phyloP scores from a whole-genome alignment of 345 rosid genomes.

The Populus euphratica region DNA sequence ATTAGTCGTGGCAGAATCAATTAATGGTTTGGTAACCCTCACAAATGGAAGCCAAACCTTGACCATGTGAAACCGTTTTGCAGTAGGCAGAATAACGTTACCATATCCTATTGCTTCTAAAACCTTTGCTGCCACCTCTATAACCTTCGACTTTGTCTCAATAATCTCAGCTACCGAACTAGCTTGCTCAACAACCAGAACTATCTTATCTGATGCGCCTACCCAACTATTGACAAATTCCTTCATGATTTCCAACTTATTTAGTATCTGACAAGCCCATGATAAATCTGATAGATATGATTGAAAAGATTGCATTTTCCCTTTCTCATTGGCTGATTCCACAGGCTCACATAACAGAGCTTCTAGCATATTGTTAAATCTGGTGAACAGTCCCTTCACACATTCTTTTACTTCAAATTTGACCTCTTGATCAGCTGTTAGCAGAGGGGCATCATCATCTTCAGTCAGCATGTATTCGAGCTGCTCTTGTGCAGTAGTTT shows the following conservation, averaged over 20 bases:
- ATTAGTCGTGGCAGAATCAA: conserved; percentile 38
- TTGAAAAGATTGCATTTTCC: conserved; percentile 34
- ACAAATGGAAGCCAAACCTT: conserved; percentile 90
- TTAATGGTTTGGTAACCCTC: conserved; percentile 55
- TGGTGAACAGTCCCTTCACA: conserved; percentile 41
- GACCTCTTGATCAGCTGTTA: conserved; percentile 52
- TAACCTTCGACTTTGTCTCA: conserved; percentile 48
- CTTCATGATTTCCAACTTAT: conserved; percentile 69
- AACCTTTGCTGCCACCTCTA: conserved; percentile 71
- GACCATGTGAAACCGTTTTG: conserved; percentile 58
- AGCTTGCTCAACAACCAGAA: conserved; percentile 37
- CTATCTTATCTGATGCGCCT: conserved; percentile 66
- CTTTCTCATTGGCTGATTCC: conserved; percentile 29
- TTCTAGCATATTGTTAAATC: conserved; percentile 53
- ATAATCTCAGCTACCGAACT: conserved; percentile 32
- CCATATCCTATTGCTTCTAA: conserved; percentile 75
- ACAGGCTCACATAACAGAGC: conserved; percentile 28
- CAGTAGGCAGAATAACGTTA: conserved; percentile 61
- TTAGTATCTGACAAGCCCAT: conserved; percentile 70
- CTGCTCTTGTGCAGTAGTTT: conserved; percentile 75
- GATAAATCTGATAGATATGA: conserved; percentile 56
- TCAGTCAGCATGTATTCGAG: conserved; percentile 85
- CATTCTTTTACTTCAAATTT: conserved; percentile 64
- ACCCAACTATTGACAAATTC: conserved; percentile 70
- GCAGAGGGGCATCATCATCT: conserved; percentile 81